Percentiles rank a stretch among this genome's conserved stretches.
Evolutionary conservation across 352 stramenopile species (phyloP).

Genomic region (Pythium pyrilobum): DNA sequence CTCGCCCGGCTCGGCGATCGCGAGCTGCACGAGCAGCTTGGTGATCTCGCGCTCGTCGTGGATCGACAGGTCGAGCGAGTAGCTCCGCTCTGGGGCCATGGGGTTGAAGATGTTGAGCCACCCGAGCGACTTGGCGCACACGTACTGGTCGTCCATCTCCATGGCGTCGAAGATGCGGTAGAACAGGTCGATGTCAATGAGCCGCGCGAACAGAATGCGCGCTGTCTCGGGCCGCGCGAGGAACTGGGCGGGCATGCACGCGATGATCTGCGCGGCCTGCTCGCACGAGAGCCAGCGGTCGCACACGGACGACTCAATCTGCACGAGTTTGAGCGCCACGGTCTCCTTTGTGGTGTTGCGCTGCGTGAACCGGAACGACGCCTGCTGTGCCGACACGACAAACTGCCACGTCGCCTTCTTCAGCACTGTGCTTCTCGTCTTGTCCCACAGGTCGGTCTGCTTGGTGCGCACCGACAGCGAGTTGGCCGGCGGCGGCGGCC

Average conservation of each 20-base stretch:
- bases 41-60: constrained; percentile 75
- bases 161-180: constrained; percentile 54
- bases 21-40: constrained; percentile 72
- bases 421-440: constrained; percentile 36
- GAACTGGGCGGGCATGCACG: constrained; percentile 64
- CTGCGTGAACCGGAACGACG: constrained; percentile 39
- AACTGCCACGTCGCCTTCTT: constrained; percentile 32
- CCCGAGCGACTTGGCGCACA: constrained; percentile 45
- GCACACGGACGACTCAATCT: constrained; percentile 75
- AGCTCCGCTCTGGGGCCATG: constrained; percentile 57
- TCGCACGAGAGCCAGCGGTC: constrained; percentile 71
- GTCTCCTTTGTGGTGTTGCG: constrained; percentile 48
- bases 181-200: constrained; percentile 74
- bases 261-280: constrained; percentile 64
- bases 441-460: constrained; percentile 48
- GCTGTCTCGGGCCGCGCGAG: constrained; percentile 58
- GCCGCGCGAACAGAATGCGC: constrained; percentile 62
- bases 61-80: constrained; percentile 64
- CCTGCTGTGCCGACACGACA: constrained; percentile 26
- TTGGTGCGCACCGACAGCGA: constrained; percentile 6
- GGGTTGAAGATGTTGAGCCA: constrained; percentile 84
- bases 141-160: constrained; percentile 33
- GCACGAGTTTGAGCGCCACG: constrained; percentile 72
- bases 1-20: constrained; percentile 74
- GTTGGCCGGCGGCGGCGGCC: not conserved